Evolutionary conservation across 2,329 filamentous ascomycete species (phyloP).

Genomic region (Dothideomycetes sp.): DNA sequence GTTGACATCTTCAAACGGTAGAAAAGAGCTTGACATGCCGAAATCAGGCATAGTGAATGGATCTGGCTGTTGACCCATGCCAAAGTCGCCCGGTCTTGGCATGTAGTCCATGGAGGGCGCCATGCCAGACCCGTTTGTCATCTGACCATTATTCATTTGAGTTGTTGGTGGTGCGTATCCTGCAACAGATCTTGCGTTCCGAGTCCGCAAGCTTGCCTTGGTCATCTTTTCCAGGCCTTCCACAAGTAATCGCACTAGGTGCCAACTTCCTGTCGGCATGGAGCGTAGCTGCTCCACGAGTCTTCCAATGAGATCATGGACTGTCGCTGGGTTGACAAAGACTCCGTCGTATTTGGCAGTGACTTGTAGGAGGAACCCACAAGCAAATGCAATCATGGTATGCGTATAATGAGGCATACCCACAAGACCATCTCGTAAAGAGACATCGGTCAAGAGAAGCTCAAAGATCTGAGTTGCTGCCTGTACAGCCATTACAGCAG

Average conservation of each 20-base stretch:
- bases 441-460: constrained; percentile 31
- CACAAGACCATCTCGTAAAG: constrained; percentile 28
- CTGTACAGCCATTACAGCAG: constrained; percentile 35
- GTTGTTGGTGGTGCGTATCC: background rate
- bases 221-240: constrained; percentile 6
- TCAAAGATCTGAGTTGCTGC: constrained; percentile 36
- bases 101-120: background rate
- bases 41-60: constrained; percentile 6
- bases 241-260: constrained; percentile 4
- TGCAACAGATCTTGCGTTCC: background rate
- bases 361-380: constrained; percentile 41
- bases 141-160: background rate
- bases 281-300: constrained; percentile 2
- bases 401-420: constrained; percentile 42
- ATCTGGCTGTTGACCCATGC: background rate
- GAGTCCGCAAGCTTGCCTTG: constrained; percentile 1
- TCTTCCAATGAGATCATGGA: constrained; percentile 2
- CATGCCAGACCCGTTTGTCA: background rate
- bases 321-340: background rate
- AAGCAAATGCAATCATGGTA: constrained; percentile 43
- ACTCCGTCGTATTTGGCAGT: constrained; percentile 28
- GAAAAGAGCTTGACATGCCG: constrained; percentile 5
- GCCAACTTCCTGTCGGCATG: constrained; percentile 5
- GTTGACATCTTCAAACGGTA: constrained; percentile 4
- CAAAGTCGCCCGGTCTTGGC: constrained; percentile 1